Base-by-base conservation (phyloP, 2,329 filamentous ascomycete genomes). In the Aspergillus sp. region DNA sequence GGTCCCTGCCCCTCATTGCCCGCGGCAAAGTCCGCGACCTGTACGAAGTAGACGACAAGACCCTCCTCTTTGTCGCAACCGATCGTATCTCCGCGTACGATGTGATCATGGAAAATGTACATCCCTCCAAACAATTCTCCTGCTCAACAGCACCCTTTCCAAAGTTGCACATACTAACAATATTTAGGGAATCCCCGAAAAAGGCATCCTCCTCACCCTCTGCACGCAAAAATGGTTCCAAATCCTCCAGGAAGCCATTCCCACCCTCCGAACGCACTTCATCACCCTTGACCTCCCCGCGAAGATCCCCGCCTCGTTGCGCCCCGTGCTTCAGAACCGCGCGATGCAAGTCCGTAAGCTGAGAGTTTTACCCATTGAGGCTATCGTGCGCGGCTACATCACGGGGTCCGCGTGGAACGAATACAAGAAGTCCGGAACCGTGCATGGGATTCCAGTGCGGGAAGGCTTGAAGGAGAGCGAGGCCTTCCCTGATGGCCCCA, bases 11-110 rank as follows among this genome's bases (percentile, higher is more conserved):
- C 31, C 72, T 82, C 52, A 72, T 88, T 47, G 83, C 84, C 7
- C 80, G 82, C 40, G 86, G 86, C 62, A 96, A 96, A 78, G 91
- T 96, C 24, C 86, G 91, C 68, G 90, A 96, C 70, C 83, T 96
- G 39, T 96, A 91, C 74, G 81, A 84, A 60, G 79, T 96, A 54
- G 85, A 90, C 71, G 79, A 85, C 41, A 77, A 84, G 56, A 89
- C 85, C 2, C 84, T 96, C 4, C 87, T 96, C 56, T 93, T 96
- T 71, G 86, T 93, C 55, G 89, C 90, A 23, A 90, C 90, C 14
- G 93, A 97, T 78, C 89, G 95, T 65, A 95, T 97, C 73, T 96
- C 91, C 23, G 95, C 95, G 56, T 98, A 93, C 80, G 93, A 98
- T 82, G 91, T 96, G 66, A 86, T 96, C 66, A 87, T 96, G 82